A percentile compares a stretch with the other conserved stretches of the same genome.
These are phyloP conservation scores for Cytidiella melzeri DNA, from an alignment of 768 basidiomycete species.

Conservation along the genomic window DNA sequence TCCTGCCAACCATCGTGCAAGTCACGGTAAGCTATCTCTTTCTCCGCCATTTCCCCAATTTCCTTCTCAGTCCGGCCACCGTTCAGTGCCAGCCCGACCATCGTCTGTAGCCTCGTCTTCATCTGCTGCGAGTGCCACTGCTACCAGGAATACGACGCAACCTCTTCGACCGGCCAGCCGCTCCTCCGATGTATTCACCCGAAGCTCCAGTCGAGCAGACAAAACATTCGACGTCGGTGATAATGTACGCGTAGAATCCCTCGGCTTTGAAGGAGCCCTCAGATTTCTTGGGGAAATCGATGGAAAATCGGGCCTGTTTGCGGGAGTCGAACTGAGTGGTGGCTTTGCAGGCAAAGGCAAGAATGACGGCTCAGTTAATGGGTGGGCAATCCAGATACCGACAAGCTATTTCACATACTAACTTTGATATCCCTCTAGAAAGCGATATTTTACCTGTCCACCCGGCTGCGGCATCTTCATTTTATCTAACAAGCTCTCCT, in stretches of 20 bases:
- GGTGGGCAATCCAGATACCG: slow-evolving; percentile 63
- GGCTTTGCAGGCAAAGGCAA: slow-evolving; percentile 91
- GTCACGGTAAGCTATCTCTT: slow-evolving; percentile 31
- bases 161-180: slow-evolving; percentile 58
- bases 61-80: slow-evolving; percentile 36
- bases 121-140: slow-evolving; percentile 29
- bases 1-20: slow-evolving; percentile 61
- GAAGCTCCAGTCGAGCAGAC: slow-evolving; percentile 39
- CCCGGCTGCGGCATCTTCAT: slow-evolving; percentile 90
- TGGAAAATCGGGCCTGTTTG: slow-evolving; percentile 88
- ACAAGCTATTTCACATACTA: slow-evolving; percentile 7
- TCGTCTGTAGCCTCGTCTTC: slow-evolving; percentile 58
- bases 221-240: slow-evolving; percentile 67
- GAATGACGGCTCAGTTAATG: slow-evolving; percentile 85
- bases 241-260: slow-evolving; percentile 78
- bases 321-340: slow-evolving; percentile 84
- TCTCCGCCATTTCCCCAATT: slow-evolving; percentile 40
- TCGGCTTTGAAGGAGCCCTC: slow-evolving; percentile 83
- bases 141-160: slow-evolving; percentile 44
- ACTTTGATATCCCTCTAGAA: slow-evolving; percentile 36
- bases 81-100: slow-evolving; percentile 48
- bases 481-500: slow-evolving; percentile 71
- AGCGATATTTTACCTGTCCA: slow-evolving; percentile 81
- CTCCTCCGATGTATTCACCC: slow-evolving; percentile 52
- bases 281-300: slow-evolving; percentile 81